Conservation (phyloP, 805 yeast genomes). For the Pichia gijzeniarum region DNA sequence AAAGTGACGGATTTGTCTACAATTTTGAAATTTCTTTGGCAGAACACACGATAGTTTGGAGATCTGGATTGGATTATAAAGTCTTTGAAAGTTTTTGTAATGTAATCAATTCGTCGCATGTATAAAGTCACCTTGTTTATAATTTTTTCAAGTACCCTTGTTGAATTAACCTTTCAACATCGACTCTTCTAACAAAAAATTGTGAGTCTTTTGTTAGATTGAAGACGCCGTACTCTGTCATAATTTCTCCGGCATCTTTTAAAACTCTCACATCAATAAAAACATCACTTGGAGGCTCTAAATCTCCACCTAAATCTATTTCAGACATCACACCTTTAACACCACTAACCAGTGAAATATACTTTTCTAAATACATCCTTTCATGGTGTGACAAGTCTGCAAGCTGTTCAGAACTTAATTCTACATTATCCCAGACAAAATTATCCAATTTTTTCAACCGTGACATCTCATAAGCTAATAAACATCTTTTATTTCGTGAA, state of each 20-base stretch:
- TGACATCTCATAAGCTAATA: constrained; percentile 73
- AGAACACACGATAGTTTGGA: constrained; percentile 17
- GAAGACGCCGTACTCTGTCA: constrained; percentile 95
- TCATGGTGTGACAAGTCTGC: constrained; percentile 69
- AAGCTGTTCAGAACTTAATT: constrained; percentile 34
- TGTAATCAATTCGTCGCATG: constrained; percentile 3
- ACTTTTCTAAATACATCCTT: constrained; percentile 66
- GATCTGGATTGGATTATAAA: constrained; percentile 19
- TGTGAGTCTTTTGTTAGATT: constrained; percentile 90
- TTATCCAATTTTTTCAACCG: constrained; percentile 64
- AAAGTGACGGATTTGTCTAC: constrained; percentile 9
- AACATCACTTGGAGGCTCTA: constrained; percentile 86
- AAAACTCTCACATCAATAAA: constrained; percentile 91
- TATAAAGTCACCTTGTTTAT: background rate
- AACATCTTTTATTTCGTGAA: constrained; percentile 84
- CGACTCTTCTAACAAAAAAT: constrained; percentile 88
- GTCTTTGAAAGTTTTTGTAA: constrained; percentile 29
- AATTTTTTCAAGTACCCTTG: constrained; percentile 83
- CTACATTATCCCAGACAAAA: constrained; percentile 65
- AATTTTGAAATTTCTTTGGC: constrained; percentile 9
- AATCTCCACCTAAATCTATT: constrained; percentile 79
- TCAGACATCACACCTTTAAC: constrained; percentile 77
- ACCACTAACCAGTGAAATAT: constrained; percentile 64
- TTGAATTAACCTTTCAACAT: constrained; percentile 88
- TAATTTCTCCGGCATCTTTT: constrained; percentile 94